A percentile compares a stretch with the other conserved stretches of the same genome.
phyloP scores from a whole-genome alignment of 2,329 filamentous ascomycete species.

The Nothophaeocryptopus gaeumannii region DNA sequence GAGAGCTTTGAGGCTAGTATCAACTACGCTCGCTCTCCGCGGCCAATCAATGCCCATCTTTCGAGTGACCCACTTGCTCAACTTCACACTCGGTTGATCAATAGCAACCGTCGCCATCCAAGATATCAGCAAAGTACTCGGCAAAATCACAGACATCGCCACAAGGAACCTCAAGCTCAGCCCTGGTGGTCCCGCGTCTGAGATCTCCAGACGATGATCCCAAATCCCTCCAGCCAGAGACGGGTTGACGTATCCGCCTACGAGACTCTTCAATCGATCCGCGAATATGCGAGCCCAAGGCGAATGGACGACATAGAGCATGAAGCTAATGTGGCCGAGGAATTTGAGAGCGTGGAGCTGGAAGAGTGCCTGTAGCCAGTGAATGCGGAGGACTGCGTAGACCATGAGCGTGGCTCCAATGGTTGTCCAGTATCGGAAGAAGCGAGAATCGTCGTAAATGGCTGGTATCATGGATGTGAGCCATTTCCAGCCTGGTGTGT shows the following conservation, averaged over 20 bases:
- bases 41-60: slow-evolving; percentile 7
- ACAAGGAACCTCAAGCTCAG: slow-evolving; percentile 1
- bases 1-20: too few relatives aligned
- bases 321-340: slow-evolving; percentile 4
- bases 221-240: not conserved
- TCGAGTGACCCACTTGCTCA: slow-evolving; percentile 55
- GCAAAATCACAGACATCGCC: slow-evolving; percentile 52
- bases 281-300: not conserved
- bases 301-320: slow-evolving; percentile 1
- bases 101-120: slow-evolving; percentile 57
- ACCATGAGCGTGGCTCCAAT: not conserved
- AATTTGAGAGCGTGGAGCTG: not conserved
- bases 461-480: not conserved
- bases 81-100: slow-evolving; percentile 55
- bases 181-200: not conserved
- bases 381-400: not conserved
- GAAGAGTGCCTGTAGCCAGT: slow-evolving; percentile 4
- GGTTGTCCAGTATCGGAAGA: slow-evolving; percentile 8
- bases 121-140: slow-evolving; percentile 55
- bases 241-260: slow-evolving; percentile 30
- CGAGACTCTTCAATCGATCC: not conserved
- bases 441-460: slow-evolving; percentile 4
- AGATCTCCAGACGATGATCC: not conserved
- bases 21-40: not conserved
- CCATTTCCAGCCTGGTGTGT: slow-evolving; percentile 57